Base-by-base conservation (phyloP, 129 eudicot species). In the Artemisia annua region DNA sequence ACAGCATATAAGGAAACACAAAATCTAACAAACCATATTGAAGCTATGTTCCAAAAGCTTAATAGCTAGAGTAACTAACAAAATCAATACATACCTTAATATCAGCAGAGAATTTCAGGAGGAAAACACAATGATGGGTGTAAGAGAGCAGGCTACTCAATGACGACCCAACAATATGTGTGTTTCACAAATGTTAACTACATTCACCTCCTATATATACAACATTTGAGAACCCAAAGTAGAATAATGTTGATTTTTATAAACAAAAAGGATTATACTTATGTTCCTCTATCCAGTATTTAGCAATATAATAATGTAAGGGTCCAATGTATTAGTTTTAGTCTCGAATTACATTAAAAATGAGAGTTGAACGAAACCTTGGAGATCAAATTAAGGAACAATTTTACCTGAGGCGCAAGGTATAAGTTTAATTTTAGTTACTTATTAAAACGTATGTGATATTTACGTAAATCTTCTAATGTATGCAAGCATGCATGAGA, bases 181-280 rank as follows among this genome's bases (percentile, higher is more conserved):
- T 78, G 82, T 78, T 72, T 78, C 77, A 71, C 82, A 78, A 78
- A 63, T 78, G 78, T 71, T 44, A 64, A 44, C 67, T 10, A 64
- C 18, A 49, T 63, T 63, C 73, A 63, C 62, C 76, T 57, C 46
- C 82, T 71, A 55, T 78, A 71, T 71, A 78, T 78, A 78, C 67
- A 44, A 67, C 73, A 55, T 32, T 67, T 75, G 69, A 67, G 35
- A 56, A 14, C 15, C 11, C 60, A 17, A 57, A 10, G 60, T 11
- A 48, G 65, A 52, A 67, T 75, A 55, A 20, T 53, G 57, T 35
- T 35, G 44, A 35, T 35, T 35, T 35, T 35, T 35, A 35, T 35
- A 35, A 35, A 5, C 44, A 35, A 35, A 35, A 35, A 35, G 10
- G 44, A 7, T 35, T 35, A 35, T 35, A 35, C 44, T 35, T 35